phyloP scores from a whole-genome alignment of 1,284 basidiomycete genomes.

The Pseudozyma sp. region DNA sequence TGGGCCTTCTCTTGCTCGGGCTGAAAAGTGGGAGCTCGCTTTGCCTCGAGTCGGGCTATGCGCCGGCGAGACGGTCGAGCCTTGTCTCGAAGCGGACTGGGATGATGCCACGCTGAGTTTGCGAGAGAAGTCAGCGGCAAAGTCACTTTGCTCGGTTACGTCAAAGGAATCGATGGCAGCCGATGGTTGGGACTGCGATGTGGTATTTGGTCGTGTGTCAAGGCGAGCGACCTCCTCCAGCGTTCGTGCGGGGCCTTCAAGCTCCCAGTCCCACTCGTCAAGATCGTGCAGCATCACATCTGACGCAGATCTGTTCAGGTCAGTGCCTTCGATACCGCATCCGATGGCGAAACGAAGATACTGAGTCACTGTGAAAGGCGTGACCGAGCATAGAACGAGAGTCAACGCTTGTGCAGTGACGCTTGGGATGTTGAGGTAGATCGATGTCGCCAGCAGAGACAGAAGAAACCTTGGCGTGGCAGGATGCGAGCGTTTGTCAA shows the following conservation, averaged over 20 bases:
- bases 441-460: constrained; percentile 84
- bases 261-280: constrained; percentile 69
- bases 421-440: constrained; percentile 85
- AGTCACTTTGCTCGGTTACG: constrained; percentile 60
- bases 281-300: constrained; percentile 41
- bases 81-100: constrained; percentile 3
- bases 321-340: constrained; percentile 74
- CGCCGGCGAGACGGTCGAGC: not conserved
- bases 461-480: constrained; percentile 84
- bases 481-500: constrained; percentile 72
- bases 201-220: constrained; percentile 11
- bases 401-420: constrained; percentile 81
- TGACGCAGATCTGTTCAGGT: constrained; percentile 34
- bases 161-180: not conserved
- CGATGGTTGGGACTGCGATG: not conserved
- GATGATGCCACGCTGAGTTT: constrained; percentile 20
- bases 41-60: not conserved
- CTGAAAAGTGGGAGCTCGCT: not conserved
- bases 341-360: constrained; percentile 89
- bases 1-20: not conserved
- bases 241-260: constrained; percentile 73
- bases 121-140: constrained; percentile 15
- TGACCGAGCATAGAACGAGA: constrained; percentile 79
- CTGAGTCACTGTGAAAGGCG: constrained; percentile 80
- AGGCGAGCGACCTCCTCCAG: constrained; percentile 39